phyloP scores from a whole-genome alignment of 306 rosid genomes.

The Castanea mollissima region DNA sequence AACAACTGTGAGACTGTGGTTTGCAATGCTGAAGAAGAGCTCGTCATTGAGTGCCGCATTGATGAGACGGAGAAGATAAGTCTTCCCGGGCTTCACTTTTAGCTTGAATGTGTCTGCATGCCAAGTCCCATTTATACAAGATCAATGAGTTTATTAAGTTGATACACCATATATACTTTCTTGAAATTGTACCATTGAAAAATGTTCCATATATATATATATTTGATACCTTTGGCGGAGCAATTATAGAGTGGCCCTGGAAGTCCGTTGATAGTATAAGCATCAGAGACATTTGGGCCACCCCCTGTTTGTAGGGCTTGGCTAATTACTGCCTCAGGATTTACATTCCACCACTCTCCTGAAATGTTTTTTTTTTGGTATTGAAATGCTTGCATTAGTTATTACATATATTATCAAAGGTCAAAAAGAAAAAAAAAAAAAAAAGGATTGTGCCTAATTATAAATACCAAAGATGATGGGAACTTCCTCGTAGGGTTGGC shows the following conservation, averaged over 20 bases:
- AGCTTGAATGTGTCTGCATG: slow-evolving; percentile 11
- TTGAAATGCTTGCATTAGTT: too few species aligned
- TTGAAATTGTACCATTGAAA: neutral
- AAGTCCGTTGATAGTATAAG: neutral
- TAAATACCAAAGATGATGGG: slow-evolving; percentile 1
- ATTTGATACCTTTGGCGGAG: slow-evolving; percentile 3
- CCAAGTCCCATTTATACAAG: neutral
- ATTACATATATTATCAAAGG: too few species aligned
- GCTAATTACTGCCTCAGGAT: slow-evolving; percentile 1
- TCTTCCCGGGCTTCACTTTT: slow-evolving; percentile 5
- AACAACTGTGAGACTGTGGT: slow-evolving; percentile 4
- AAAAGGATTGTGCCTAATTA: too few species aligned
- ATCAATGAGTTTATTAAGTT: neutral
- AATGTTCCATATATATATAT: neutral
- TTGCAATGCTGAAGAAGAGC: slow-evolving; percentile 12
- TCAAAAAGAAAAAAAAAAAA: too few species aligned
- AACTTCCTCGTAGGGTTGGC: slow-evolving; percentile 4
- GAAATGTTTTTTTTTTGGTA: neutral
- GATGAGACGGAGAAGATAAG: neutral
- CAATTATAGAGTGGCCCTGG: slow-evolving; percentile 7
- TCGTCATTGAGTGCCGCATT: neutral
- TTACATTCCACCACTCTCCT: slow-evolving; percentile 13
- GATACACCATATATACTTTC: neutral
- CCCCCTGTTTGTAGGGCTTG: slow-evolving; percentile 16
- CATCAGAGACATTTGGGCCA: slow-evolving; percentile 6